phyloP scores from a whole-genome alignment of 306 rosid genomes.

The Astragalus membranaceus region DNA sequence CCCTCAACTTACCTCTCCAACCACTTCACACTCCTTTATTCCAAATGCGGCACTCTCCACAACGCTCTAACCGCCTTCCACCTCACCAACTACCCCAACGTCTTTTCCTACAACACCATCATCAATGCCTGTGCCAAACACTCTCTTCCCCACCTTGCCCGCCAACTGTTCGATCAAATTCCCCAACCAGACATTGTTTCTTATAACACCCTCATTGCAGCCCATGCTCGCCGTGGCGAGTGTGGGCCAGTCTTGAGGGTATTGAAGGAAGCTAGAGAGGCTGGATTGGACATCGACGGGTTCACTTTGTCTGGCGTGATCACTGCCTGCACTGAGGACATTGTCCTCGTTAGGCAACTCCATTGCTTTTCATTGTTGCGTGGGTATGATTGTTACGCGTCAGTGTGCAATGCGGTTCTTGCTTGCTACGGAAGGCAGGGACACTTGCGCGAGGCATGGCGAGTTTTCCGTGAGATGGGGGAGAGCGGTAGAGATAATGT shows the following conservation, averaged over 20 bases:
- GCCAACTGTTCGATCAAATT: constrained; percentile 32
- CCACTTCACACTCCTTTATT: constrained; percentile 35
- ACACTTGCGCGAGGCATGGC: constrained; percentile 27
- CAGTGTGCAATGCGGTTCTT: constrained; percentile 53
- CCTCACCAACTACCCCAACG: constrained; percentile 29
- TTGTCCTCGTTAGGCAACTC: constrained; percentile 46
- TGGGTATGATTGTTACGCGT: constrained; percentile 53
- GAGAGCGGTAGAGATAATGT: constrained; percentile 53
- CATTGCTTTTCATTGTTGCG: constrained; percentile 32
- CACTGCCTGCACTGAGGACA: constrained; percentile 24
- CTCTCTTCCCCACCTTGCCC: constrained; percentile 25
- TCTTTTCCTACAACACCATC: constrained; percentile 67
- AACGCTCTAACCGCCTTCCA: constrained; percentile 17
- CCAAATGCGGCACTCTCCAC: constrained; percentile 37
- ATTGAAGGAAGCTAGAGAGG: constrained; percentile 38
- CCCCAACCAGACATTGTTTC: constrained; percentile 40
- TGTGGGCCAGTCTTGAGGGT: constrained; percentile 31
- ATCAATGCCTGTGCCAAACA: constrained; percentile 35
- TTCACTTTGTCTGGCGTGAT: constrained; percentile 56
- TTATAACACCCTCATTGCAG: constrained; percentile 43
- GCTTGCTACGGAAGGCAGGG: constrained; percentile 52
- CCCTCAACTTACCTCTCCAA: constrained; percentile 36
- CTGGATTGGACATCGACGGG: constrained; percentile 45
- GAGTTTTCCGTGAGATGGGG: constrained; percentile 44
- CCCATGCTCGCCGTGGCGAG: constrained; percentile 51